Evolutionary conservation across 176 grass and related monocot genomes (phyloP), one percentile per base, ranked within the genome.

Genomic region (Rhynchospora pubera): DNA sequence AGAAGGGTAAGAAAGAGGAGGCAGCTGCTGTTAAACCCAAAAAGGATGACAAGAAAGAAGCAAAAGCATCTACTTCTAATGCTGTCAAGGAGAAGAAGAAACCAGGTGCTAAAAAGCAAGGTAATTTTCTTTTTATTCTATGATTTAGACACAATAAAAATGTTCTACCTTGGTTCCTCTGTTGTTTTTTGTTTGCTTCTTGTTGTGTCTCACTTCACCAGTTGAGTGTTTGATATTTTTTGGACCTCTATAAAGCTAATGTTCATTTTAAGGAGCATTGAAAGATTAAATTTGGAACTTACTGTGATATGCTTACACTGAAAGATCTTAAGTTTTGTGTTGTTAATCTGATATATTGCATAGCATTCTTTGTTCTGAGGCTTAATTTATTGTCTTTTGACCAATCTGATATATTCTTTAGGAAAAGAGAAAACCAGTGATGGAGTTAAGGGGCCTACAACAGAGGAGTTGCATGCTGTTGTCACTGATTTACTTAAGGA

Each of bases 401-500:
- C 16, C 24, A 18, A 44, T 72, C 10, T 86, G 3, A 80, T 81
- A 45, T 80, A 78, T 28, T 74, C 2, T 79, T 21, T 84, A 99
- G 97, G 89, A 86, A 99, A 96, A 88, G 85, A 58, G 34, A 93
- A 95, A 79, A 81, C 60, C 46, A 85, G 64, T 68, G 75, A 77
- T 73, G 82, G 79, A 78, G 85, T 85, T 63, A 65, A 82, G 13
- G 84, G 88, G 53, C 97, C 97, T 57, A 99, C 90, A 21, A 84
- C 74, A 24, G 85, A 93, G 81, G 84, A 99, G 60, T 84, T 99
- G 70, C 91, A 90, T 89, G 87, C 82, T 85, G 93, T 99, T 80
- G 83, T 99, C 79, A 91, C 79, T 61, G 72, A 89, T 14, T 91
- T 96, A 89, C 88, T 99, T 74, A 93, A 93, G 88, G 89, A 96